Conservation (phyloP, 768 basidiomycete genomes). For the Collybia sordida region DNA sequence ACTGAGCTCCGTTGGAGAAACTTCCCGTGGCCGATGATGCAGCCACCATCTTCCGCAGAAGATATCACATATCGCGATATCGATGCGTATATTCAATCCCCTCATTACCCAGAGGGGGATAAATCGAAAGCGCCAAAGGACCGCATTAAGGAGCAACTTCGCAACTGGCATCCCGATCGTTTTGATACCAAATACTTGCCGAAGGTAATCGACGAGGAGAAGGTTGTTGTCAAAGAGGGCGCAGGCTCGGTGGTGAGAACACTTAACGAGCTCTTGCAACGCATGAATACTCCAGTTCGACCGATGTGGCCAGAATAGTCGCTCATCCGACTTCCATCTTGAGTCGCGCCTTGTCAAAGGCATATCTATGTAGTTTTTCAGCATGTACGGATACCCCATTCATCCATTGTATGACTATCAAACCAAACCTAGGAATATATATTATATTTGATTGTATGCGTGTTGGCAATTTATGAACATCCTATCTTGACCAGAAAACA, state of each 20-base stretch:
- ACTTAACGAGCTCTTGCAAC: constrained; percentile 69
- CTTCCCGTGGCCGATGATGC: constrained; percentile 77
- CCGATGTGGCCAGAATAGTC: not conserved
- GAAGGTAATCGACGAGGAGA: constrained; percentile 62
- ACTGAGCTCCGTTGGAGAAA: constrained; percentile 57
- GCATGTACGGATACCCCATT: constrained; percentile 27
- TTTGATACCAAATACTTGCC: constrained; percentile 70
- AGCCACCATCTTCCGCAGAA: constrained; percentile 53
- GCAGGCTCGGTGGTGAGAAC: constrained; percentile 70
- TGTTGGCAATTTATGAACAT: not conserved
- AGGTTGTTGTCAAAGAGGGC: constrained; percentile 68
- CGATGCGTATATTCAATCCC: constrained; percentile 60
- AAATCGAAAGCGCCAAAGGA: constrained; percentile 59
- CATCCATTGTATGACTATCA: constrained; percentile 28
- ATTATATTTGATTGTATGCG: constrained; percentile 13
- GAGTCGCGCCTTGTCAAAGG: no score
- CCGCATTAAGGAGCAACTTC: constrained; percentile 72
- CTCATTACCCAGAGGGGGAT: constrained; percentile 51
- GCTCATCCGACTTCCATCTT: not conserved
- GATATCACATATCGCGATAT: constrained; percentile 59
- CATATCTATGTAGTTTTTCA: constrained; percentile 20
- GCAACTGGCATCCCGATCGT: constrained; percentile 81
- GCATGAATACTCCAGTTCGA: constrained; percentile 37
- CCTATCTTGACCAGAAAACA: no score
- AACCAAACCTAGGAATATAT: constrained; percentile 16